Base-by-base conservation (phyloP, 1,284 basidiomycete species). In the Cutaneotrichosporon sp. region DNA sequence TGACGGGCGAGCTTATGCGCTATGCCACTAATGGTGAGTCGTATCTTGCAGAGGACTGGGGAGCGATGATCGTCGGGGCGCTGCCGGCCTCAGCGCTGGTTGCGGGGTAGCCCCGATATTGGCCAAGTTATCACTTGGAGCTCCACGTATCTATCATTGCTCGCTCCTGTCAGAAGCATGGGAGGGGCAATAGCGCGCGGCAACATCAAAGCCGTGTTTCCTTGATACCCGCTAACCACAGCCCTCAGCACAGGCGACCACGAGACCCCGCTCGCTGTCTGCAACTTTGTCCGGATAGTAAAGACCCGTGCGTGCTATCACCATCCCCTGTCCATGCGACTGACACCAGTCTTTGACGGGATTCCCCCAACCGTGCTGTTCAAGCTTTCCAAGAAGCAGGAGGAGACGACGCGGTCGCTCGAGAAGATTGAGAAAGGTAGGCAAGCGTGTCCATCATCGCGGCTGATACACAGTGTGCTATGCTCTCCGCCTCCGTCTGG, bases 1-100 rank as follows among this genome's bases (percentile, higher is more conserved):
- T 98, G 29, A 96, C 91, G 0, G 94, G 94, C 37, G 94, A 97
- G 74, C 82, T 90, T 59, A 97, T 97, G 94, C 82, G 94, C 32
- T 88, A 87, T 59, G 90, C 91, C 4, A 96, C 93, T 55, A 87
- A 74, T 55, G 66, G 67, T 68, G 47, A 48, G 70, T 52, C 16
- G 17, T 31, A 14, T 31, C 29, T 9, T 9, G 29, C 29, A 31
- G 29, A 10, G 14, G 29, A 14, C 9, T 31, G 29, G 29, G 29
- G 29, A 31, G 29, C 29, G 29, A 31, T 9, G 29, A 31, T 31
- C 29, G 29, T 31, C 29, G 14, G 29, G n/a, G n/a, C n/a, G n/a
- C n/a, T n/a, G n/a, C n/a, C n/a, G n/a, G n/a, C n/a, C n/a, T n/a
- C n/a, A n/a, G n/a, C n/a, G n/a, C n/a, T n/a, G n/a, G n/a, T n/a